Evolutionary conservation across 2,329 filamentous ascomycete genomes (phyloP), one percentile per base, ranked within the genome.

Genomic region (Cercospora berteroae): DNA sequence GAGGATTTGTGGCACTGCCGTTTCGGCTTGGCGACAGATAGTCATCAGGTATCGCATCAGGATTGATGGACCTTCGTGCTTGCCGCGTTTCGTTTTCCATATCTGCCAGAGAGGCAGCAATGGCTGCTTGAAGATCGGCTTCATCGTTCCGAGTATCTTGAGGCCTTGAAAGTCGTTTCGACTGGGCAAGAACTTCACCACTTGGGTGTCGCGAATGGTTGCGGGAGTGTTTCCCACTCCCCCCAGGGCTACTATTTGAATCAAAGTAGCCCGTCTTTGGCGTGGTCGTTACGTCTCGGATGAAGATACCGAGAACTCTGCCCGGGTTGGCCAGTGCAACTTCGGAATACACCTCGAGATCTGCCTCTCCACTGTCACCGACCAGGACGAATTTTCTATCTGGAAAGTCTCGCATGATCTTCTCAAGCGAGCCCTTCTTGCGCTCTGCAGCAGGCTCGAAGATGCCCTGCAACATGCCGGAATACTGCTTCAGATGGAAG

Each of bases 361-460:
- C 96, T 7, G 94, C 95, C 80, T 99, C 95, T 42, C 96, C 95
- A 73, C 94, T 97, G 77, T 99, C 95, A 8, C 95, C 95, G 9
- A 98, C 91, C 2, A 99, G 85, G 2, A 99, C 87, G 75, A 99
- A 99, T 74, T 88, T 92, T 55, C 95, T 85, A 60, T 93, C 86
- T 0, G 95, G 95, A 73, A 99, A 99, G 77, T 99, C 96, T 63
- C 86, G 84, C 75, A 98, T 84, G 27, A 99, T 90, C 73, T 89
- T 89, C 70, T 96, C 93, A 1, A 99, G 83, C 0, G 93, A 94
- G 0, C 90, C 89, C 78, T 93, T 94, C 82, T 99, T 99, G 66
- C 94, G 85, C 79, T 99, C 96, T 0, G 94, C 93, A 0, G 97
- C 95, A 9, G 95, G 95, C 79, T 99, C 95, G 74, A 99, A 98